These are phyloP conservation scores for Ascochyta fabae DNA, from an alignment of 2,329 filamentous ascomycete species.

Conservation along the genomic window DNA sequence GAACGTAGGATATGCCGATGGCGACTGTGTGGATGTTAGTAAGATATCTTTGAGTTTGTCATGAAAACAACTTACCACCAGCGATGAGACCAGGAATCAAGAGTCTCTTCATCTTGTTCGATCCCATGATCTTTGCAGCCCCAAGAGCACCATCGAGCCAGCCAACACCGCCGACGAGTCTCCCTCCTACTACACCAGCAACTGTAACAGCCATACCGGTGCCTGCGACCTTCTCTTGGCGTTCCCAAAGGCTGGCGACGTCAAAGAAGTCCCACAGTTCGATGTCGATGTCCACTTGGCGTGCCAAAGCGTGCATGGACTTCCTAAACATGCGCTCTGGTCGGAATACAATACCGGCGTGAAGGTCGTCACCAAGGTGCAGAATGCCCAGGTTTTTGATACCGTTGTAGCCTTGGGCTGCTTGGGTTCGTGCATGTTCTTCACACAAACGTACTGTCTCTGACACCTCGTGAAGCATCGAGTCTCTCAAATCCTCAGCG, in stretches of 20 bases:
- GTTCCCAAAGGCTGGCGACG: constrained; percentile 78
- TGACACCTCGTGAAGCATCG: constrained; percentile 88
- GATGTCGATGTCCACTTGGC: constrained; percentile 85
- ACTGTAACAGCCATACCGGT: constrained; percentile 95
- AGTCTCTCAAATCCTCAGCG: constrained; percentile 88
- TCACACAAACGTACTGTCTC: constrained; percentile 80
- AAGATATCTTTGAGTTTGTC: not conserved
- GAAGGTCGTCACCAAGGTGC: constrained; percentile 85
- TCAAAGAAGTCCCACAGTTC: constrained; percentile 96
- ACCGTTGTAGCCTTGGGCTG: constrained; percentile 79
- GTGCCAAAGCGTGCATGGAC: constrained; percentile 78
- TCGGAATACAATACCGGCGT: constrained; percentile 81
- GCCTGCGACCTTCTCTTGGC: constrained; percentile 92
- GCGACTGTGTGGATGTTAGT: constrained; percentile 60
- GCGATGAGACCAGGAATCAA: constrained; percentile 80
- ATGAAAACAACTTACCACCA: constrained; percentile 67
- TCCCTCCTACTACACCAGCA: constrained; percentile 81
- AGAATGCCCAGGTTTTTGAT: constrained; percentile 89
- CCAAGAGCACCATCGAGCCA: constrained; percentile 90
- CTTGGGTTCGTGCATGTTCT: constrained; percentile 79
- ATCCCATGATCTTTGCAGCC: constrained; percentile 79
- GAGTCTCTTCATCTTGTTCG: constrained; percentile 79
- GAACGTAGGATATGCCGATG: constrained; percentile 77
- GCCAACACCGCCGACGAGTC: constrained; percentile 80
- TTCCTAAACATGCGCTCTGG: constrained; percentile 94